Base-by-base conservation (phyloP, 805 yeast genomes). In the Starmerella vitae region DNA sequence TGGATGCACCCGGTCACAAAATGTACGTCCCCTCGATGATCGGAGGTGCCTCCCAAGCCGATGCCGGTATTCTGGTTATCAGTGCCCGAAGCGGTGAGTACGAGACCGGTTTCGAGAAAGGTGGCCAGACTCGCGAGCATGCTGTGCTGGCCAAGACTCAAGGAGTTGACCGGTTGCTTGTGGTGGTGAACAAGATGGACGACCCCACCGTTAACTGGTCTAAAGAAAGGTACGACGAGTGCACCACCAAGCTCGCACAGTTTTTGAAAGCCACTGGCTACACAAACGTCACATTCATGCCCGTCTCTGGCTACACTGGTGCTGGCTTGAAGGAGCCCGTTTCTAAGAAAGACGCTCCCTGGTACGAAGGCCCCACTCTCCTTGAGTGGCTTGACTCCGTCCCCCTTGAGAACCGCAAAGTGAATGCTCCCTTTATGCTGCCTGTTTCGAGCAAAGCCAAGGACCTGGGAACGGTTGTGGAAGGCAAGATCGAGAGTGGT, bases 11-110 rank as follows among this genome's bases (percentile, higher is more conserved):
- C 49, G 99, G 99, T 37, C 99, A 91, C 70, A 91, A 91, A 68
- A 80, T 91, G 84, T 91, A 91, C 60, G 96, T 91, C 47, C 84
- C 96, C 40, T 93, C 85, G 63, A 91, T 91, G 99, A 91, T 91
- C 69, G 97, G 97, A 55, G 98, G 98, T 63, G 99, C 99, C 15
- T 86, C 97, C 33, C 99, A 91, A 68, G 98, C 99, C 26, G 99
- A 91, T 66, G 91, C 88, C 42, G 99, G 99, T 66, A 75, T 91
- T 50, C 72, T 91, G 56, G 99, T 91, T 36, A 91, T 91, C 53
- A 82, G 94, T 47, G 97, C 97, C 34, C 81, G 99, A 71, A 85
- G 86, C 65, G 99, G 99, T 66, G 99, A 91, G 63, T 91, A 91
- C 64, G 99, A 91, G 68, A 91, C 98, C 39, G 98, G 98, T 46